Conservation (phyloP, 1,284 basidiomycete species). For the Pascua guehoae region DNA sequence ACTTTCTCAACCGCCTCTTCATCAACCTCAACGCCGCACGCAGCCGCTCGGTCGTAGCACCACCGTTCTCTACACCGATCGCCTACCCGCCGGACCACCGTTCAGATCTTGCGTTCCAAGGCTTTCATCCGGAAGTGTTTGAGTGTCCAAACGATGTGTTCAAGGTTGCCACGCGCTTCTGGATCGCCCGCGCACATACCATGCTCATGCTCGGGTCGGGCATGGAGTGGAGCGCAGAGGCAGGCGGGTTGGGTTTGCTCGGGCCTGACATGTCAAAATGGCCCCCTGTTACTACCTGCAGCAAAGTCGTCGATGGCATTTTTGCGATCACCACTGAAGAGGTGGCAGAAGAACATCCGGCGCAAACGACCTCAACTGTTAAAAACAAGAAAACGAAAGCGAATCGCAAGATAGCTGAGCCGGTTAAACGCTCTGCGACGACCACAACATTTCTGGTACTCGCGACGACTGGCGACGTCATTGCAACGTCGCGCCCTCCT, state of each 20-base stretch:
- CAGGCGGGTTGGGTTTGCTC: slow-evolving; percentile 16
- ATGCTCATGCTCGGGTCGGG: slow-evolving; percentile 22
- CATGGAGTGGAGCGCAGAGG: slow-evolving; percentile 25
- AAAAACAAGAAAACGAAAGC: not conserved
- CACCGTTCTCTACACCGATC: not conserved
- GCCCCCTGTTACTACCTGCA: slow-evolving; percentile 20
- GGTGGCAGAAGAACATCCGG: not conserved
- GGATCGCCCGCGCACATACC: slow-evolving; percentile 28
- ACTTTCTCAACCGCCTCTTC: slow-evolving; percentile 13
- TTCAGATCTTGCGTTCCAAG: slow-evolving; percentile 17
- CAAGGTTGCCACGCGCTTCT: slow-evolving; percentile 30
- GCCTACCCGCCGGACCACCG: not conserved
- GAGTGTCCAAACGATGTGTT: slow-evolving; percentile 13
- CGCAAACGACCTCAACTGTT: too few relatives aligned
- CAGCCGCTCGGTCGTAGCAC: too few relatives aligned
- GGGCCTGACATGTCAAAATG: slow-evolving; percentile 27
- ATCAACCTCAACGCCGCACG: slow-evolving; percentile 13
- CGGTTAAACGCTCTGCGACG: not conserved
- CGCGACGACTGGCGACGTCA: slow-evolving; percentile 9
- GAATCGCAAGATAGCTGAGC: too few relatives aligned
- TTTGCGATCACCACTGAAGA: slow-evolving; percentile 7
- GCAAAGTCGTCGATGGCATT: slow-evolving; percentile 16
- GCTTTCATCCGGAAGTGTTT: slow-evolving; percentile 20
- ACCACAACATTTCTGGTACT: slow-evolving; percentile 4
- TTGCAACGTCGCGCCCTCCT: not conserved